These are phyloP conservation scores for Aspergillus eucalypticola DNA, from an alignment of 2,329 filamentous ascomycete genomes.

Conservation along the genomic window DNA sequence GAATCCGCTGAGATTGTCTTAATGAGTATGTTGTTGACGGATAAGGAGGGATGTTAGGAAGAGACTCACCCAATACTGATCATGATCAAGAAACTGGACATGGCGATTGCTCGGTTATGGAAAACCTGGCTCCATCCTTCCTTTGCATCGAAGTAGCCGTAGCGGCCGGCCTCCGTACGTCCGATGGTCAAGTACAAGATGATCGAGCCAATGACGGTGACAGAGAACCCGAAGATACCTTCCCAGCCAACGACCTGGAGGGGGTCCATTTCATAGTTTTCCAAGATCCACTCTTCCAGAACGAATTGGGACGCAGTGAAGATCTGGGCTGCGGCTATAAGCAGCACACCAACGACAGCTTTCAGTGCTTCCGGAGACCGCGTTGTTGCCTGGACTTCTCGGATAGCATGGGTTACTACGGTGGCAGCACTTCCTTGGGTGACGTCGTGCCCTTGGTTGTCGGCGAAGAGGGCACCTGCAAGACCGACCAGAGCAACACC, in stretches of 20 bases:
- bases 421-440: slow-evolving; percentile 30
- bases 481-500: slow-evolving; percentile 90
- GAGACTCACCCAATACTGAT: slow-evolving; percentile 83
- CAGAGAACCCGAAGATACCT: slow-evolving; percentile 81
- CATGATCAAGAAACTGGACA: slow-evolving; percentile 90
- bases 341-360: slow-evolving; percentile 77
- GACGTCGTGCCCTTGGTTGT: slow-evolving; percentile 47
- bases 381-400: slow-evolving; percentile 45
- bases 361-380: slow-evolving; percentile 60
- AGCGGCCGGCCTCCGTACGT: slow-evolving; percentile 67
- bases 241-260: slow-evolving; percentile 95
- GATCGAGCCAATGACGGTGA: slow-evolving; percentile 77
- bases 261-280: slow-evolving; percentile 75
- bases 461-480: slow-evolving; percentile 77
- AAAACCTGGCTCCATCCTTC: slow-evolving; percentile 84
- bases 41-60: slow-evolving; percentile 10
- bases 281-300: slow-evolving; percentile 88
- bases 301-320: slow-evolving; percentile 98
- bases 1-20: slow-evolving; percentile 67
- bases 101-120: slow-evolving; percentile 66
- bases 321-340: slow-evolving; percentile 93
- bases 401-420: slow-evolving; percentile 42
- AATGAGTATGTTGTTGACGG: neutral
- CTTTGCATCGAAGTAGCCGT: slow-evolving; percentile 86
- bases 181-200: slow-evolving; percentile 78